Percentiles rank a stretch among this genome's conserved stretches.
These are phyloP conservation scores for Aspergillus olivimuriae DNA, from an alignment of 495 filamentous ascomycete species.

Conservation along the genomic window DNA sequence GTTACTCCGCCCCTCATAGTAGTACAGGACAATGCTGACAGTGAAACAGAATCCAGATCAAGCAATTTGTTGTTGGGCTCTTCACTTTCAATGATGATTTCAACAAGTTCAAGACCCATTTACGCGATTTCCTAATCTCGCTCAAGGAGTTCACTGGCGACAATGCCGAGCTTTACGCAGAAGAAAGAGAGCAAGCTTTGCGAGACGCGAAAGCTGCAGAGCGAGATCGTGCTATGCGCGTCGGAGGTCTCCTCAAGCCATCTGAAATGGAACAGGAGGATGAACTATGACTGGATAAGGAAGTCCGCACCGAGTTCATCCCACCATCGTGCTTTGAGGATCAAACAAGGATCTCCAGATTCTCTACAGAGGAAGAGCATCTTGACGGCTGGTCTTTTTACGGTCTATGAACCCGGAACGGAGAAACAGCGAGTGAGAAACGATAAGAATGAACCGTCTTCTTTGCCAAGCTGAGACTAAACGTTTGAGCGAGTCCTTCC, in stretches of 20 bases:
- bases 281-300: conserved; percentile 78
- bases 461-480: too few relatives aligned
- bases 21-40: conserved; percentile 26
- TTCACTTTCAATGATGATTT: conserved; percentile 77
- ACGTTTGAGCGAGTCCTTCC: too few relatives aligned
- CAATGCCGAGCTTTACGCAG: conserved; percentile 81
- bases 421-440: too few relatives aligned
- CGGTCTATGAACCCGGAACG: conserved; percentile 22
- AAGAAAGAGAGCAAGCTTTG: conserved; percentile 82
- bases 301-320: conserved; percentile 53
- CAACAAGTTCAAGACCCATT: conserved; percentile 83
- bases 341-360: conserved; percentile 4
- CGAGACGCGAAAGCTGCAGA: conserved; percentile 74
- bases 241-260: conserved; percentile 86
- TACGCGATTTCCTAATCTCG: conserved; percentile 95
- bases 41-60: conserved; percentile 67
- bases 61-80: conserved; percentile 77
- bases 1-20: not conserved
- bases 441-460: too few relatives aligned
- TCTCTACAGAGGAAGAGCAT: conserved; percentile 16
- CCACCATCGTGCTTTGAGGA: conserved; percentile 9
- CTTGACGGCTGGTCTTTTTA: conserved; percentile 39
- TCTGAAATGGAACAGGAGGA: conserved; percentile 88
- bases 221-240: conserved; percentile 80
- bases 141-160: conserved; percentile 90